phyloP scores from a whole-genome alignment of 176 grass and related monocot genomes.

The Triticum monococcum region DNA sequence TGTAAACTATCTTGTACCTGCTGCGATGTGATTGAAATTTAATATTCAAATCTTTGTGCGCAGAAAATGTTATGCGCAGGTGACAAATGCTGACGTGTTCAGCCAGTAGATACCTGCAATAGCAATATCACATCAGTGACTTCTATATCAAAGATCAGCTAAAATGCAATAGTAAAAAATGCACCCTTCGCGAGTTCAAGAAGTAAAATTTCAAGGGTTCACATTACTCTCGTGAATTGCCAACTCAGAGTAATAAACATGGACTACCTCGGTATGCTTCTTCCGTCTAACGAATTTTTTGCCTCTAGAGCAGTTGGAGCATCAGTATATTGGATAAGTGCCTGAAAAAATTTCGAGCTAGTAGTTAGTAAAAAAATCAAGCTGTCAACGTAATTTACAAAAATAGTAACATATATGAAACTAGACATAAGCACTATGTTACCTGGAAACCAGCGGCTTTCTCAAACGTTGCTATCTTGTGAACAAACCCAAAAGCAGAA shows the following conservation, averaged over 20 bases:
- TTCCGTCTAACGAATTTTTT: constrained; percentile 90
- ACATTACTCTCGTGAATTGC: neutral
- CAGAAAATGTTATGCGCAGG: constrained; percentile 95
- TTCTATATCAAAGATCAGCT: neutral
- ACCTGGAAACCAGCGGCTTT: constrained; percentile 99
- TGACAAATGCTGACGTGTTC: constrained; percentile 70
- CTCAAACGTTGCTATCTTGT: constrained; percentile 99
- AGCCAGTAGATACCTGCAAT: constrained; percentile 83
- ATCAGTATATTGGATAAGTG: constrained; percentile 96
- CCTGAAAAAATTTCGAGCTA: constrained; percentile 53
- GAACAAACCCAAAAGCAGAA: constrained; percentile 96
- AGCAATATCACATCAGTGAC: constrained; percentile 18
- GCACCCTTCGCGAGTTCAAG: constrained; percentile 43
- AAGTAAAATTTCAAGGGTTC: constrained; percentile 62
- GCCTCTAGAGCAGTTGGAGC: constrained; percentile 79
- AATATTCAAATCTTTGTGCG: constrained; percentile 96
- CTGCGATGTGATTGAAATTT: constrained; percentile 99
- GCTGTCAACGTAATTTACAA: neutral
- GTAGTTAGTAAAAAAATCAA: no score
- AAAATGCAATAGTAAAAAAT: constrained; percentile 9
- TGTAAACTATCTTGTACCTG: constrained; percentile 52
- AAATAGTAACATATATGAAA: neutral
- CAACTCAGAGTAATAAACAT: constrained; percentile 14
- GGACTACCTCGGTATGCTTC: constrained; percentile 91
- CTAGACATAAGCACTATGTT: constrained; percentile 8